Base-by-base conservation (phyloP, 2,329 filamentous ascomycete species). In the Xylariomycetidae sp. region DNA sequence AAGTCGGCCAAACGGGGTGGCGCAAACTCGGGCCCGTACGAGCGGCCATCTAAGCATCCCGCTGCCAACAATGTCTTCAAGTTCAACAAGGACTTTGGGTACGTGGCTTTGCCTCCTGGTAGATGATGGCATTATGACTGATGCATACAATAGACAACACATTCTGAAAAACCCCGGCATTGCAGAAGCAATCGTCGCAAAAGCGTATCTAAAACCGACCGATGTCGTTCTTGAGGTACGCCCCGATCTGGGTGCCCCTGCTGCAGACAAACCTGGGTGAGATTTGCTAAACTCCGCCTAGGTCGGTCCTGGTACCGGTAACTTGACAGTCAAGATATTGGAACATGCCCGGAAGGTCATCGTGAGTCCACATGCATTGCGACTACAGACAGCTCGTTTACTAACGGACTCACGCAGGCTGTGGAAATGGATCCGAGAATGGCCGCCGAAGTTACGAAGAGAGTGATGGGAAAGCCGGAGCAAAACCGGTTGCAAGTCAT, bases 371-470 rank as follows among this genome's bases (percentile, higher is more conserved):
- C 8, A 26, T 29, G 2, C 14, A 13, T 19, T 12, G n/a, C 17
- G 3, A 15, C 7, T 17, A n/a, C 17, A 17, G 9, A 20, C n/a
- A 28, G 3, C 25, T 22, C n/a, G n/a, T n/a, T 25, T 4, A 41
- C 65, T 71, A 29, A 85, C 89, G 10, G 15, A 23, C 6, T 5
- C 15, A n/a, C 25, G 26, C 19, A 49, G 44, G 85, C 85, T 4
- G 85, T 95, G 31, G 92, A 98, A 66, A 74, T 95, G 58, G 92
- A 98, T 63, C 89, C 92, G 14, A 75, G 92, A 54, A 96, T 96
- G 92, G 88, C 87, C 10, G 90, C 90, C 38, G 92, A 96, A 64
- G 75, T 95, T 43, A 92, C 86, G 28, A 94, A 93, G 64, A 83
- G 90, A 52, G 40, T 46, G 4, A 40, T 43, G 24, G 89, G 87